Conservation (phyloP, 208 protist genomes). For the Leishmania arabica region DNA sequence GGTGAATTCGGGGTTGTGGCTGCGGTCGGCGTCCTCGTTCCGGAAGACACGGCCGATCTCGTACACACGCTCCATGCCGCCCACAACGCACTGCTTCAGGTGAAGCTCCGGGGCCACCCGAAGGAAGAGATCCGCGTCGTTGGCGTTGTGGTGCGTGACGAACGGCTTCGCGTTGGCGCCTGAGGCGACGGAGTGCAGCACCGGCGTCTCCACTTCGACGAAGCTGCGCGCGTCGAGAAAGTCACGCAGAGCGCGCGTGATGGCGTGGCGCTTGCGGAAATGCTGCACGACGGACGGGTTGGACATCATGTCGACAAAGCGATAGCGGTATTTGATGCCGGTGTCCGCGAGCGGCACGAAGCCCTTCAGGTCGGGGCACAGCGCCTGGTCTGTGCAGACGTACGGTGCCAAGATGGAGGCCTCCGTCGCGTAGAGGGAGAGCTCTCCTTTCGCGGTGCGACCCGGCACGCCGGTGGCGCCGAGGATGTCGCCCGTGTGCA, state of each 20-base stretch:
- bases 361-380: constrained; percentile 77
- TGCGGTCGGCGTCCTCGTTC: constrained; percentile 94
- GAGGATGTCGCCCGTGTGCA: constrained; percentile 87
- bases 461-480: constrained; percentile 76
- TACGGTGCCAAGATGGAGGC: constrained; percentile 77
- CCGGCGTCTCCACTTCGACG: constrained; percentile 95
- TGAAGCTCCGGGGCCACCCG: constrained; percentile 94
- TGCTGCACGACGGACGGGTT: constrained; percentile 48
- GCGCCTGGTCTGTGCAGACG: constrained; percentile 81
- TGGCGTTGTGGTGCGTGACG: constrained; percentile 91
- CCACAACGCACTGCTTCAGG: constrained; percentile 95
- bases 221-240: constrained; percentile 82
- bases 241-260: constrained; percentile 62
- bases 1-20: constrained; percentile 97
- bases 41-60: constrained; percentile 95
- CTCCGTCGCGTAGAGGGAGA: constrained; percentile 70
- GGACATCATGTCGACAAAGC: constrained; percentile 90
- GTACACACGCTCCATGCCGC: constrained; percentile 94
- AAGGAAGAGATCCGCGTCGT: constrained; percentile 76
- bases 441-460: constrained; percentile 81
- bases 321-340: constrained; percentile 87
- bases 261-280: constrained; percentile 67
- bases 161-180: constrained; percentile 94
- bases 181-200: constrained; percentile 85
- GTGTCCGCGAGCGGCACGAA: constrained; percentile 69